Percentiles rank a stretch among this genome's conserved stretches.
Evolutionary conservation across 2,329 filamentous ascomycete species (phyloP).

Genomic region (Colletotrichum nymphaeae): DNA sequence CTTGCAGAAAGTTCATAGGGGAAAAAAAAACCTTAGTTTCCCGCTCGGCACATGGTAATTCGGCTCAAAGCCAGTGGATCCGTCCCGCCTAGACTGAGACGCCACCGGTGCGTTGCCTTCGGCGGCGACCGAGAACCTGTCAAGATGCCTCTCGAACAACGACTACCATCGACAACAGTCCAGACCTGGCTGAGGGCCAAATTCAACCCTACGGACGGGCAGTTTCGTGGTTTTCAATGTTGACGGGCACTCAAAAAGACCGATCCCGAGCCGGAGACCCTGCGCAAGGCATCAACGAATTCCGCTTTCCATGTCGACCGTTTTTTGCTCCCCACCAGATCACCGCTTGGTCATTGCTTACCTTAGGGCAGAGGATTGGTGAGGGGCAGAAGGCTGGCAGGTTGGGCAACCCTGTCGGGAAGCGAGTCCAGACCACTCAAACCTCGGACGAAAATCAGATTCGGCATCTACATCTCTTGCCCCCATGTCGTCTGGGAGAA

Average conservation of each 20-base stretch:
- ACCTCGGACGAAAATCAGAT: slow-evolving; percentile 24
- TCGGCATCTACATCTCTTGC: slow-evolving; percentile 12
- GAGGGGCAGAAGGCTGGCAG: neutral
- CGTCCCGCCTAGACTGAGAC: slow-evolving; percentile 5
- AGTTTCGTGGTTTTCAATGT: neutral
- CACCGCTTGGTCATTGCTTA: slow-evolving; percentile 19
- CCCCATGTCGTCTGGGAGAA: slow-evolving; percentile 19
- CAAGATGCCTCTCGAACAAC: slow-evolving; percentile 8
- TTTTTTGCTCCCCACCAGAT: neutral
- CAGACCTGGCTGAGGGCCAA: neutral
- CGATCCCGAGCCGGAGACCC: neutral
- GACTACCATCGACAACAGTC: neutral
- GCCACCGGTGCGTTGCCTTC: slow-evolving; percentile 10
- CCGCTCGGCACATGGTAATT: slow-evolving; percentile 26
- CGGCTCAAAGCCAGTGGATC: slow-evolving; percentile 10
- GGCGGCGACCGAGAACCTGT: slow-evolving; percentile 6
- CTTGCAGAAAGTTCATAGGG: neutral
- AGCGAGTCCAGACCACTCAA: slow-evolving; percentile 22
- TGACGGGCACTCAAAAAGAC: neutral
- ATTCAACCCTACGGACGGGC: neutral
- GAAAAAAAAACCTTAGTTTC: neutral
- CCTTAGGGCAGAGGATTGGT: neutral
- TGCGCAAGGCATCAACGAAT: neutral
- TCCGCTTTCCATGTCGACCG: neutral
- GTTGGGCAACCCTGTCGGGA: slow-evolving; percentile 17